phyloP scores from a whole-genome alignment of 2,329 filamentous ascomycete species.

The Talaromyces sp. region DNA sequence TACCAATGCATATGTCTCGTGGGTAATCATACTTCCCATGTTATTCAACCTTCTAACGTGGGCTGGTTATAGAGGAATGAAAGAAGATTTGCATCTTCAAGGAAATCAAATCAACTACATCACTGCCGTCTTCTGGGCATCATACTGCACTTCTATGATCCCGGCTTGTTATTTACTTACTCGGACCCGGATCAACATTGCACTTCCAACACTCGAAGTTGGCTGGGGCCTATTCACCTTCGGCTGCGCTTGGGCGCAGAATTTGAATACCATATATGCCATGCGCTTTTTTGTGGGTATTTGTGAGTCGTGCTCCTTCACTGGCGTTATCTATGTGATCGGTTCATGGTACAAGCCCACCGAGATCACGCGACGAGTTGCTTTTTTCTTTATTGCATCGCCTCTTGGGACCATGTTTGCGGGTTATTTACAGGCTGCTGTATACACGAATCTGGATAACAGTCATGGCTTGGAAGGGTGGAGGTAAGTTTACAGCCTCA shows the following conservation, averaged over 20 bases:
- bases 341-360: constrained; percentile 20
- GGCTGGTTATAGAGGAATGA: constrained; percentile 21
- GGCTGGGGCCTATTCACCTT: constrained; percentile 27
- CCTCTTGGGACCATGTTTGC: constrained; percentile 34
- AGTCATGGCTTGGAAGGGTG: constrained; percentile 21
- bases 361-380: constrained; percentile 32
- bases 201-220: constrained; percentile 24
- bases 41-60: background rate
- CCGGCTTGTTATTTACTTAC: constrained; percentile 41
- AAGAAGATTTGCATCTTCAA: constrained; percentile 25
- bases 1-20: constrained; percentile 43
- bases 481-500: constrained; percentile 15
- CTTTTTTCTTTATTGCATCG: constrained; percentile 32
- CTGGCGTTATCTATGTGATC: constrained; percentile 27
- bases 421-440: constrained; percentile 33
- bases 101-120: constrained; percentile 32
- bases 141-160: constrained; percentile 43
- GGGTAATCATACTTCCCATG: background rate
- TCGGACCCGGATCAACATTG: constrained; percentile 24
- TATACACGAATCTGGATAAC: constrained; percentile 32
- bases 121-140: constrained; percentile 31
- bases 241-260: constrained; percentile 23
- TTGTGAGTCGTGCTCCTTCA: constrained; percentile 34
- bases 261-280: constrained; percentile 31
- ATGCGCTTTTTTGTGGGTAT: constrained; percentile 39